Evolutionary conservation across 2,329 filamentous ascomycete genomes (phyloP).

Genomic region (Ilyonectria destructans): DNA sequence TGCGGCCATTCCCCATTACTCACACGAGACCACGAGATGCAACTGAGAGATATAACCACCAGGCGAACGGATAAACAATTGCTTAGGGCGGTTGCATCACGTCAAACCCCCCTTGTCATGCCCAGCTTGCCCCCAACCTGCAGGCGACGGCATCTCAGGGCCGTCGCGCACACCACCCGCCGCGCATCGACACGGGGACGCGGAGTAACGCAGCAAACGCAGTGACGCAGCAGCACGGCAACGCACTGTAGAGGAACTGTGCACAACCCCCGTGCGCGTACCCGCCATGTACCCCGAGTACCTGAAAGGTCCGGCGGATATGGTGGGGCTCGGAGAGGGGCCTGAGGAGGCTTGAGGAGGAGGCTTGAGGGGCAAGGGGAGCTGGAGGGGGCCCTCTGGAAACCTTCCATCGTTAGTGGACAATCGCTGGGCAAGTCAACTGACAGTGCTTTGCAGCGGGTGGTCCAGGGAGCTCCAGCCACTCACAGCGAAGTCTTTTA

Average conservation of each 20-base stretch:
- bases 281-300: conserved; percentile 1
- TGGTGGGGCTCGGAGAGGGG: conserved; percentile 17
- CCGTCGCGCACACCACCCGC: neutral
- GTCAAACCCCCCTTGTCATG: conserved; percentile 21
- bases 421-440: conserved; percentile 24
- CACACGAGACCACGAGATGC: conserved; percentile 14
- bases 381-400: conserved; percentile 25
- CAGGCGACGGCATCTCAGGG: conserved; percentile 23
- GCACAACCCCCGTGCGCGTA: conserved; percentile 8
- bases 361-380: conserved; percentile 7
- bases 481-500: conserved; percentile 24
- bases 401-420: conserved; percentile 25
- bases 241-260: conserved; percentile 5
- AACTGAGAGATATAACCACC: conserved; percentile 33
- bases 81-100: conserved; percentile 8
- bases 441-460: conserved; percentile 31
- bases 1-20: neutral
- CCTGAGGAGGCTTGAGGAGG: neutral
- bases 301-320: neutral
- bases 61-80: conserved; percentile 4
- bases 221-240: neutral
- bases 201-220: neutral
- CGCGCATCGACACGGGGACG: neutral
- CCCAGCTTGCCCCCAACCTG: conserved; percentile 21
- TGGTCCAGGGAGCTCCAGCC: conserved; percentile 22